Evolutionary conservation across 768 basidiomycete species (phyloP).

Genomic region (Gautieria morchelliformis): DNA sequence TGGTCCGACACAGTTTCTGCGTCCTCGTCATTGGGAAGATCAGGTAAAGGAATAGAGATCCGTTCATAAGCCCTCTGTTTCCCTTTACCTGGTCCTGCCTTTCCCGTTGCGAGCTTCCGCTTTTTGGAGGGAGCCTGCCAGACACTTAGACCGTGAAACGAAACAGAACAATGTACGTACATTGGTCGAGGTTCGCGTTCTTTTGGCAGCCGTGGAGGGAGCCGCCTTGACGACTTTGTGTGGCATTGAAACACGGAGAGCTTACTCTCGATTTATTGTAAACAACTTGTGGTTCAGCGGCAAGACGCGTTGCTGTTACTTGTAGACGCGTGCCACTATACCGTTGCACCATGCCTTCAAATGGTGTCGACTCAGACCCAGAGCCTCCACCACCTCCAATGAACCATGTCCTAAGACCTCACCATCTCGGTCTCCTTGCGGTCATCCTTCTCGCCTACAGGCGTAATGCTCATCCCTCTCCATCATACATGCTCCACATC

Average conservation of each 20-base stretch:
- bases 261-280: neutral
- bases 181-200: neutral
- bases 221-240: neutral
- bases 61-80: constrained; percentile 56
- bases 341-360: neutral
- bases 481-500: constrained; percentile 49
- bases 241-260: neutral
- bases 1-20: constrained; percentile 57
- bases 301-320: neutral
- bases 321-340: no score
- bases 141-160: constrained; percentile 15
- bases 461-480: constrained; percentile 43
- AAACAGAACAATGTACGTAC: neutral
- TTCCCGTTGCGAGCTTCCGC: constrained; percentile 38
- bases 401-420: constrained; percentile 62
- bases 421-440: constrained; percentile 63
- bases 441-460: constrained; percentile 56
- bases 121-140: constrained; percentile 40
- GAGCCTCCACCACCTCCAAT: constrained; percentile 41
- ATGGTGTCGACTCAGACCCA: constrained; percentile 30
- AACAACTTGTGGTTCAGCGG: no score
- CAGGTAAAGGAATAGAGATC: constrained; percentile 54
- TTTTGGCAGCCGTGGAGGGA: neutral
- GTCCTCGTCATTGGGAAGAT: constrained; percentile 30
- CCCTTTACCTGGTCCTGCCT: constrained; percentile 27